phyloP scores from a whole-genome alignment of 1,284 basidiomycete genomes.

The Sparassis latifolia region DNA sequence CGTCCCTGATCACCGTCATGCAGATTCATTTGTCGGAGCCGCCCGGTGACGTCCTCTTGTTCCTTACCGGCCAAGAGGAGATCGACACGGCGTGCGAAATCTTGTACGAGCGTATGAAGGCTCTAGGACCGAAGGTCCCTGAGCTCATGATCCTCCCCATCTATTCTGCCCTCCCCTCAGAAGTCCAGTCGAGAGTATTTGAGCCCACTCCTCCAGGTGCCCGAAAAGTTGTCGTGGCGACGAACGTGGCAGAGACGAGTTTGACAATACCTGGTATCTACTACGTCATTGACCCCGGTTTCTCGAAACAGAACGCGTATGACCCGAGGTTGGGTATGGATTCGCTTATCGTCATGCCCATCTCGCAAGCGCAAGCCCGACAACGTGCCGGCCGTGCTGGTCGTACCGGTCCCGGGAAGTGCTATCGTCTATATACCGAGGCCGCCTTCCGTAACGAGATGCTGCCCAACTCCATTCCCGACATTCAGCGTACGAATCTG shows the following conservation, averaged over 20 bases:
- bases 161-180: constrained; percentile 95
- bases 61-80: constrained; percentile 98
- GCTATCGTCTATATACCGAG: constrained; percentile 97
- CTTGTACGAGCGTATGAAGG: constrained; percentile 96
- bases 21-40: constrained; percentile 99
- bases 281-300: constrained; percentile 98
- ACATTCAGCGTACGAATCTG: constrained; percentile 95
- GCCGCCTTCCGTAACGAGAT: constrained; percentile 98
- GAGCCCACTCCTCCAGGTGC: constrained; percentile 96
- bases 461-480: constrained; percentile 95
- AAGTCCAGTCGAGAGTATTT: constrained; percentile 96
- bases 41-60: constrained; percentile 92
- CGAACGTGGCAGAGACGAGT: constrained; percentile 98
- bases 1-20: constrained; percentile 97
- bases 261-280: constrained; percentile 98
- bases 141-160: constrained; percentile 96
- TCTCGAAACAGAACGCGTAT: constrained; percentile 98
- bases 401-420: constrained; percentile 96
- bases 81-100: constrained; percentile 98
- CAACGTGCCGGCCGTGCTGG: constrained; percentile 96
- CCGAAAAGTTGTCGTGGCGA: constrained; percentile 96
- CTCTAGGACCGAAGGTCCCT: constrained; percentile 93
- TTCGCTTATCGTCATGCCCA: constrained; percentile 97
- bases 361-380: constrained; percentile 96
- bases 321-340: constrained; percentile 98